Evolutionary conservation across 768 basidiomycete species (phyloP).

Genomic region (Boletus vermiculosoides): DNA sequence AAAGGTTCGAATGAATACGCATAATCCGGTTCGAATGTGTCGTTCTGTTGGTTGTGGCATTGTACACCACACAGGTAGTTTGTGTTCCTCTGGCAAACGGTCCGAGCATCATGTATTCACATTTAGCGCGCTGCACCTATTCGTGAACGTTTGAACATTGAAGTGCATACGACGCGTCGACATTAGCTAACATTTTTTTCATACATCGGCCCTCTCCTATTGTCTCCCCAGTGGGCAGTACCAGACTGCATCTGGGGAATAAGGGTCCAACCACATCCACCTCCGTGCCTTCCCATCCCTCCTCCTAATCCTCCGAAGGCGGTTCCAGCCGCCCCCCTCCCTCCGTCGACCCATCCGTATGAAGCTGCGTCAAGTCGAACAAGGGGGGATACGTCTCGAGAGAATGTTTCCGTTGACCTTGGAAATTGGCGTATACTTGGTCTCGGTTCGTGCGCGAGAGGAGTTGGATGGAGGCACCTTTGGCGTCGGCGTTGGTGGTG

Average conservation of each 20-base stretch:
- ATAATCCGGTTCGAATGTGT: not conserved
- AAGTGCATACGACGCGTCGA: not conserved
- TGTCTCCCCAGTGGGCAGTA: not conserved
- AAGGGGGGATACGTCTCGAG: conserved; percentile 22
- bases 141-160: too few species aligned
- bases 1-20: not conserved
- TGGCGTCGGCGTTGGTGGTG: conserved; percentile 4
- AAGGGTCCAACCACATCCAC: not conserved
- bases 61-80: too few species aligned
- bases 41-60: not conserved
- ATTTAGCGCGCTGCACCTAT: not conserved
- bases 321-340: conserved; percentile 19
- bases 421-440: conserved; percentile 35
- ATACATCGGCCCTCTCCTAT: not conserved
- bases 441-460: conserved; percentile 37
- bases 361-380: conserved; percentile 22
- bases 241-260: not conserved
- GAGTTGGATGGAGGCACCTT: conserved; percentile 40
- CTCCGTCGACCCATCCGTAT: conserved; percentile 20
- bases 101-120: not conserved
- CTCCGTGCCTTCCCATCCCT: too few species aligned
- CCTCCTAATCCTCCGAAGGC: conserved; percentile 1
- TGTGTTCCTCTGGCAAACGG: not conserved
- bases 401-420: conserved; percentile 3
- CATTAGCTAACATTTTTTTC: not conserved